Conservation (phyloP, 164 flowering plant genomes). For the Dillenia turbinata region DNA sequence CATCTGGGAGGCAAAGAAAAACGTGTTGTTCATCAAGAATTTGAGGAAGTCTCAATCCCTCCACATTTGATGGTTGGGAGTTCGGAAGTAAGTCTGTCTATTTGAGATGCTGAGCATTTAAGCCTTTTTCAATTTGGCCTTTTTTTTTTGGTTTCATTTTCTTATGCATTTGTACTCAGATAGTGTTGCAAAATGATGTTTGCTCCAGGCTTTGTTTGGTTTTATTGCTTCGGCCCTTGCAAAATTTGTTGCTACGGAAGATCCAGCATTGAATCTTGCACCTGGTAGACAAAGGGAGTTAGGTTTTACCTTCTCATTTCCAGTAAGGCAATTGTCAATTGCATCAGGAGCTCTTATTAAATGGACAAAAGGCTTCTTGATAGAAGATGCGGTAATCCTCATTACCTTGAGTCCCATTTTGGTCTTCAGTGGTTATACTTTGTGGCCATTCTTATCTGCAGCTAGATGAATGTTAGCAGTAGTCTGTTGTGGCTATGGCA, state of each 20-base stretch:
- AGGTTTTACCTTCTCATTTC: conserved; percentile 98
- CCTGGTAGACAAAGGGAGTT: conserved; percentile 84
- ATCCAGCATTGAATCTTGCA: conserved; percentile 46
- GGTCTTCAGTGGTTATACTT: not conserved
- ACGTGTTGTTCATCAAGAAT: conserved; percentile 64
- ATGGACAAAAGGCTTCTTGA: conserved; percentile 93
- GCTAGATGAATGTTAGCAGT: no score
- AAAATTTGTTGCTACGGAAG: conserved; percentile 79
- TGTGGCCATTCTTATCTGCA: no score
- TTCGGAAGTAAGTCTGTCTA: conserved; percentile 56
- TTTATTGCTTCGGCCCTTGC: conserved; percentile 74
- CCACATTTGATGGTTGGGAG: conserved; percentile 78
- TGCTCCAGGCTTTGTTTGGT: conserved; percentile 76
- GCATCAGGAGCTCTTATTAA: conserved; percentile 76
- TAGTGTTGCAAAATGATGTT: conserved; percentile 2
- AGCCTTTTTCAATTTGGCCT: not conserved
- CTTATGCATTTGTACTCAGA: not conserved
- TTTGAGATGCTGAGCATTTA: no score
- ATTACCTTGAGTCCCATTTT: conserved; percentile 10
- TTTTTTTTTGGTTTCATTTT: not conserved
- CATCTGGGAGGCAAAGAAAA: conserved; percentile 71
- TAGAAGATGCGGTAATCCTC: conserved; percentile 67
- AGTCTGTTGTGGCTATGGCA: no score
- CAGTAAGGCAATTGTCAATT: conserved; percentile 74
- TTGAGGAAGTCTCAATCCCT: conserved; percentile 87